Evolutionary conservation across 176 grass and related monocot genomes (phyloP), one percentile per base, ranked within the genome.

Genomic region (Puya raimondii): DNA sequence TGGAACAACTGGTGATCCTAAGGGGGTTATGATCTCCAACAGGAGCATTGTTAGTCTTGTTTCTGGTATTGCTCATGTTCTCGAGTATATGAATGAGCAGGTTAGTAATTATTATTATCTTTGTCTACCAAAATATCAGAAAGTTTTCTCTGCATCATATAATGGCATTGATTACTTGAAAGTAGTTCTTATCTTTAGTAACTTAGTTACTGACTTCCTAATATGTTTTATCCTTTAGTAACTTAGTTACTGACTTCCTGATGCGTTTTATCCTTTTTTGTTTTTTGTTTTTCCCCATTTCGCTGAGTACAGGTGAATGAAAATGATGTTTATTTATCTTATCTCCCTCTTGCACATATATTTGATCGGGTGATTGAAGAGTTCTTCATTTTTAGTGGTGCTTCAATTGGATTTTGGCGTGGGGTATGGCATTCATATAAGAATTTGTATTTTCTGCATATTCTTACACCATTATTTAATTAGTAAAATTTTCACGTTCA

Each of bases 391-490:
- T 97, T 83, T 80, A 84, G 82, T 77, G 86, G 89, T 51, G 89
- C 86, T 23, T 93, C 89, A 74, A 90, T 97, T 82, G 94, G 94
- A 88, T 99, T 99, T 85, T 99, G 94, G 94, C 82, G 80, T 48
- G 94, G 94, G 84, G 94, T 99, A 88, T 42, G 76, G 79, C 63
- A 76, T 51, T 10, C 74, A 53, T 53, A 50, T 18, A 14, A 79
- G 50, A 50, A 73, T 27, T 68, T 57, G 26, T 13, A 67, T 51
- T 75, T 75, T 78, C 25, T 49, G 18, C 63, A 70, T 70, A 67
- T 33, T 20, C 56, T 72, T 68, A 72, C 76, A 27, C 33, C 7
- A 51, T 22, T 57, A 27, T 51, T 82, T 85, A 47, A 82, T 51
- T 79, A 63, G 56, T 68, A 67, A 63, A 52, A 59, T 0, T 76